These are phyloP conservation scores for Aspergillus oerlinghausenensis DNA, from an alignment of 2,329 filamentous ascomycete genomes.

Conservation along the genomic window DNA sequence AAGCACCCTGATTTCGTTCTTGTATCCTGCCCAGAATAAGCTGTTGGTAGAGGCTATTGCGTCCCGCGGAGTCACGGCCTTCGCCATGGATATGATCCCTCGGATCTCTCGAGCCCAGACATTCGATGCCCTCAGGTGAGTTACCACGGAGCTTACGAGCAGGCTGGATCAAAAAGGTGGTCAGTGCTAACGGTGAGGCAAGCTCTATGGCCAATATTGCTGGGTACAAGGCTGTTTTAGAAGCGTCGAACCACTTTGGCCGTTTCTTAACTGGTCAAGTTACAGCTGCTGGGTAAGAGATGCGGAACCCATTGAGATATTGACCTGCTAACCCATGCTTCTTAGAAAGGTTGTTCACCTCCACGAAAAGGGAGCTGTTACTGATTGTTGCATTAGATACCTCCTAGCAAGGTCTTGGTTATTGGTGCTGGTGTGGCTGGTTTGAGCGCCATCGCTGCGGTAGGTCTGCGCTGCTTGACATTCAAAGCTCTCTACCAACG, in stretches of 20 bases:
- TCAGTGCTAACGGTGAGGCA: not conserved
- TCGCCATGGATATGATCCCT: conserved; percentile 92
- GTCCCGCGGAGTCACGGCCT: conserved; percentile 65
- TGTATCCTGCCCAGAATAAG: conserved; percentile 79
- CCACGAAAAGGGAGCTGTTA: not conserved
- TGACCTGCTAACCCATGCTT: conserved; percentile 22
- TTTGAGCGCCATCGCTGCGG: conserved; percentile 78
- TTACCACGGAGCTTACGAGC: not conserved
- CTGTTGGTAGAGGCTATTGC: conserved; percentile 69
- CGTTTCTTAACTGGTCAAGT: conserved; percentile 85
- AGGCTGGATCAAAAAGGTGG: not conserved
- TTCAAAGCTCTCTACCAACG: conserved; percentile 3
- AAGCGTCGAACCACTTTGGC: conserved; percentile 85
- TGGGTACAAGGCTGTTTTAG: conserved; percentile 85
- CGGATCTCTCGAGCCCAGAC: conserved; percentile 84
- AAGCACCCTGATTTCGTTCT: conserved; percentile 73
- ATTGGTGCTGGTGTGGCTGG: conserved; percentile 89
- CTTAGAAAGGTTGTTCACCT: conserved; percentile 21
- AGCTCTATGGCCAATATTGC: conserved; percentile 94
- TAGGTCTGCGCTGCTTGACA: conserved; percentile 23
- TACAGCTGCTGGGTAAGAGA: conserved; percentile 68
- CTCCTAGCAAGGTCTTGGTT: conserved; percentile 82
- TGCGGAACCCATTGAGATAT: not conserved
- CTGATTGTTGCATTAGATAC: conserved; percentile 54
- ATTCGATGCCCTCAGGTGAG: conserved; percentile 67